Base-by-base conservation (phyloP, 2,329 filamentous ascomycete genomes). In the Trichophyton schoenleinii region DNA sequence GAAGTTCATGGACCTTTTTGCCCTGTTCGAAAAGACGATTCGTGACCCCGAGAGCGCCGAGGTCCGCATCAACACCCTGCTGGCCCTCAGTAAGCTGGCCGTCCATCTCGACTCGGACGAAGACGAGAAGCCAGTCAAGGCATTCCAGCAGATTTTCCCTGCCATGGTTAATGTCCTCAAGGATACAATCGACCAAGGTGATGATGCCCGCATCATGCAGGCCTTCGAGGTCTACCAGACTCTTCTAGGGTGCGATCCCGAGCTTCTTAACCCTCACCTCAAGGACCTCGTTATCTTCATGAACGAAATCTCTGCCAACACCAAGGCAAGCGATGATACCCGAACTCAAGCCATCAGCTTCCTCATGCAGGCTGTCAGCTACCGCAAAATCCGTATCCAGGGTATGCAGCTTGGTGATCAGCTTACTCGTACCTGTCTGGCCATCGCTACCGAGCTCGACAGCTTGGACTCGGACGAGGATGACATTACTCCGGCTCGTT, bases 171-270 rank as follows among this genome's bases (percentile, higher is more conserved):
- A 85, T 65, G 89, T 96, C 9, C 81, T 97, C 66, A 94, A 96
- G 81, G 82, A 86, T 65, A 84, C 88, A 28, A 88, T 97, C 62
- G 83, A 90, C 68, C 82, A 83, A 62, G 83, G 83, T 62, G 88
- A 96, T 68, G 91, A 96, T 68, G 91, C 96, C 71, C 87, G 88
- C 72, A 86, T 88, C 68, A 89, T 92, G 80, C 86, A 92, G 71
- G 85, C 90, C 28, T 99, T 97, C 68, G 94, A 97, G 73, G 91
- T 96, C 67, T 96, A 97, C 83, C 94, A 97, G 79, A 94, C 89
- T 58, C 86, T 96, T 69, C 83, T 99, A 60, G 88, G 88, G 65
- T 96, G 90, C 73, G 92, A 96, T 72, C 87, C 89, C 34, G 83
- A 89, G 55, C 83, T 97, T 58, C 79, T 97, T 59, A 88, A 87